A percentile compares a stretch with the other conserved stretches of the same genome.
These are phyloP conservation scores for Neurospora hispaniola DNA, from an alignment of 495 filamentous ascomycete species.

Conservation along the genomic window DNA sequence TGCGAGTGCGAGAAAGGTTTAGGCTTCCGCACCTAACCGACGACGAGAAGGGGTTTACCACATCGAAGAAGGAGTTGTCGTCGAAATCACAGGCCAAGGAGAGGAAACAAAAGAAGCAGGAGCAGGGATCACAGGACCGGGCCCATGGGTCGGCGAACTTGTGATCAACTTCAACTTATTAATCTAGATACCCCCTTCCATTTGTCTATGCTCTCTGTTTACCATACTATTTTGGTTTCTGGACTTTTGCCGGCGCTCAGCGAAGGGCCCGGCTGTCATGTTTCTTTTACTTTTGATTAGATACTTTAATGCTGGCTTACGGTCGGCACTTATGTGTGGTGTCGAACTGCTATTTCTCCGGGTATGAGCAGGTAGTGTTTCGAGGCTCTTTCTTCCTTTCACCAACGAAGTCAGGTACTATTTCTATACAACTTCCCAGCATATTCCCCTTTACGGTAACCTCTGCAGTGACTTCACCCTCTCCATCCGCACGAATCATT, in stretches of 20 bases:
- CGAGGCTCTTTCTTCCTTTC: background rate
- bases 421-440: background rate
- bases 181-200: constrained; percentile 9
- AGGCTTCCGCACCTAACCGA: constrained; percentile 20
- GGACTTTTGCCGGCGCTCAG: background rate
- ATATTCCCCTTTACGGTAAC: background rate
- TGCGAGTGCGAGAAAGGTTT: constrained; percentile 26
- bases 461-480: background rate
- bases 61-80: background rate
- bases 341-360: background rate
- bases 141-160: constrained; percentile 1
- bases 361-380: background rate
- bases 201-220: background rate
- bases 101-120: constrained; percentile 7
- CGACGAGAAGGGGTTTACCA: background rate
- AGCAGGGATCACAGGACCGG: background rate
- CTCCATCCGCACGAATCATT: background rate
- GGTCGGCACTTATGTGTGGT: background rate
- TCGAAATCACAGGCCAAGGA: background rate
- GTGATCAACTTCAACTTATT: constrained; percentile 1
- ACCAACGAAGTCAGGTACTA: background rate
- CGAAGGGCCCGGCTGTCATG: background rate
- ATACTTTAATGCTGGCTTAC: background rate
- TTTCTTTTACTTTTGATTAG: background rate
- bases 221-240: background rate